Conservation (phyloP, 1,139 yeast species). For the Pneumocystis jirovecii region DNA sequence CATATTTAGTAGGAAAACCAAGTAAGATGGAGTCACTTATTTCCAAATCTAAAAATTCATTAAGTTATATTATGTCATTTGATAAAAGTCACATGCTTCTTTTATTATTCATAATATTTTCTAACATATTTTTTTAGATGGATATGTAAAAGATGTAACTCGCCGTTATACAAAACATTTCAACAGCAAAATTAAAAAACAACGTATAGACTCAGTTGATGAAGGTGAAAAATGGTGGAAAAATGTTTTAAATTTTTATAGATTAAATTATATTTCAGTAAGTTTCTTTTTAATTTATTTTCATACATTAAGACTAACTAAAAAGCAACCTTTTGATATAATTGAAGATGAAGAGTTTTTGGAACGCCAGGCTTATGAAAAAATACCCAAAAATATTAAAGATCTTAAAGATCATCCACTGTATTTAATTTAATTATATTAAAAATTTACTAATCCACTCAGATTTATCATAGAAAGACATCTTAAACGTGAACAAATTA, state of each 20-base stretch:
- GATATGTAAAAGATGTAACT: conserved; percentile 67
- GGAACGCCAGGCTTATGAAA: conserved; percentile 56
- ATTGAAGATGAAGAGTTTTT: conserved; percentile 58
- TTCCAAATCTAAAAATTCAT: conserved; percentile 41
- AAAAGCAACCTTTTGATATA: conserved; percentile 35
- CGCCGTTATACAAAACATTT: conserved; percentile 58
- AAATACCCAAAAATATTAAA: conserved; percentile 69
- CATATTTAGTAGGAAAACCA: conserved; percentile 55
- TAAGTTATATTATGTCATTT: conserved; percentile 64
- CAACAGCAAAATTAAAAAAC: conserved; percentile 61
- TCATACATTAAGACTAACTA: conserved; percentile 19
- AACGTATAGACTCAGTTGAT: conserved; percentile 48
- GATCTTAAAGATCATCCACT: conserved; percentile 82
- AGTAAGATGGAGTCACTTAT: conserved; percentile 67
- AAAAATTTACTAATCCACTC: background rate
- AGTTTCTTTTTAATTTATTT: conserved; percentile 24
- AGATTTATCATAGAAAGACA: conserved; percentile 43
- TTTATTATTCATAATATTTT: background rate
- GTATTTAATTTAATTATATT: conserved; percentile 33
- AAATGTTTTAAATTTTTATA: conserved; percentile 23
- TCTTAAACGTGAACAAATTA: conserved; percentile 52
- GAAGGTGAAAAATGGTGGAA: conserved; percentile 54
- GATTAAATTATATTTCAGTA: background rate
- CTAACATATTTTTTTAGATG: conserved; percentile 20
- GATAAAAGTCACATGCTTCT: conserved; percentile 28